Base-by-base conservation (phyloP, 495 filamentous ascomycete species). In the Aspergillus ellipticus region DNA sequence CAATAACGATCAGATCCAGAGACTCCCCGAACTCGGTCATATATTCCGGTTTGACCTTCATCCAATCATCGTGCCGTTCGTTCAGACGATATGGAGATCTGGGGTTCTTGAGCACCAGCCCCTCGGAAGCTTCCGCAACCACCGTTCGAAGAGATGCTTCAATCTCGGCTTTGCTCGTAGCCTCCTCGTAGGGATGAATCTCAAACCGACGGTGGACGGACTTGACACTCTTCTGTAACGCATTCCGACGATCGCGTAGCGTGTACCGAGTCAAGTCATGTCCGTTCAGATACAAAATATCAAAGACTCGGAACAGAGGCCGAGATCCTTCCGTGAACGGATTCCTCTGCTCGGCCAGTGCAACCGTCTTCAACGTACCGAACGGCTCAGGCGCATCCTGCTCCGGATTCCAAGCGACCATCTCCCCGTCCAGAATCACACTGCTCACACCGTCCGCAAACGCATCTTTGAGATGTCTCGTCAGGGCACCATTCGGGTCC, bases 41-140 rank as follows among this genome's bases (percentile, higher is more conserved):
- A 72, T 98, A 98, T 56, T 98, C 94, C 5, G 94, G 94, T 67
- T 98, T 98, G 17, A 98, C 92, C 68, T 98, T 98, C 77, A 97
- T 89, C 94, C 94, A 98, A 74, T 96, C 88, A 63, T 97, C 90
- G 64, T 94, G 94, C 26, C 94, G 89, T 59, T 91, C 88, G 68
- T 96, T 96, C 28, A 96, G 76, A 22, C 85, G 82, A 66, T 98
- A 98, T 47, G 82, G 74, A 2, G 91, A 94, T 11, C 88, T 79
- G 5, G 94, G 94, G 63, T 96, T 97, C 74, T 98, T 98, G 54
- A 98, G 74, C 0, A 98, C 92, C 6, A 98, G 74, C 4, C 94
- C 94, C 68, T 98, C 94, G 3, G 89, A 91, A 2, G 90, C 85
- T 61, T 95, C 88, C 4, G 88, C 89, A 6, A 98, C 87, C 13